Evolutionary conservation across 306 rosid species (phyloP), one percentile per base, ranked within the genome.

Genomic region (Castanea sativa): DNA sequence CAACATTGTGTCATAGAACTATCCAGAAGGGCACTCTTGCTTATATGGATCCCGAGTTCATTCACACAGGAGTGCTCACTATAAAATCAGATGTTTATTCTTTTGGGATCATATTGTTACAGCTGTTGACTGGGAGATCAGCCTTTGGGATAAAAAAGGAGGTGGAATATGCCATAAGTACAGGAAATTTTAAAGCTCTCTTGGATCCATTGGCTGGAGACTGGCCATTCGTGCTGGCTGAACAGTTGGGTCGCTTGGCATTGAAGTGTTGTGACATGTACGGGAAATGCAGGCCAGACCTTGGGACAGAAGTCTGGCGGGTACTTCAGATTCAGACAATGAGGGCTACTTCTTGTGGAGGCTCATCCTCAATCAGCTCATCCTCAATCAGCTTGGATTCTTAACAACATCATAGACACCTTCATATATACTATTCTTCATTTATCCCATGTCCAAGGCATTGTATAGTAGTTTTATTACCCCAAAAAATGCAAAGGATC

Each of bases 171-270:
- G 82, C 83, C 21, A 43, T 88, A 56, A 85, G 78, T 32, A 27
- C 67, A 5, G 88, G 92, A 71, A 84, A 86, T 53, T 76, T 88
- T 43, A 79, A 83, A 75, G 72, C 64, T 5, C 76, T 86, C 55
- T 75, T 88, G 69, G 92, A 88, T 82, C 82, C 89, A 16, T 83
- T 72, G 79, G 92, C 88, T 18, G 92, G 92, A 53, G 86, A 84
- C 29, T 86, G 92, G 92, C 89, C 89, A 18, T 83, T 88, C 58
- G 92, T 83, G 35, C 88, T 74, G 80, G 89, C 89, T 9, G 89
- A 83, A 57, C 88, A 86, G 69, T 78, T 88, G 71, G 74, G 86
- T 86, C 75, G 70, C 29, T 74, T 88, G 76, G 92, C 89, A 5
- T 45, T 88, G 15, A 79, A 88, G 78, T 88, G 92, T 32, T 86